Conservation (phyloP, 2,329 filamentous ascomycete species). For the Fusarium sp. region DNA sequence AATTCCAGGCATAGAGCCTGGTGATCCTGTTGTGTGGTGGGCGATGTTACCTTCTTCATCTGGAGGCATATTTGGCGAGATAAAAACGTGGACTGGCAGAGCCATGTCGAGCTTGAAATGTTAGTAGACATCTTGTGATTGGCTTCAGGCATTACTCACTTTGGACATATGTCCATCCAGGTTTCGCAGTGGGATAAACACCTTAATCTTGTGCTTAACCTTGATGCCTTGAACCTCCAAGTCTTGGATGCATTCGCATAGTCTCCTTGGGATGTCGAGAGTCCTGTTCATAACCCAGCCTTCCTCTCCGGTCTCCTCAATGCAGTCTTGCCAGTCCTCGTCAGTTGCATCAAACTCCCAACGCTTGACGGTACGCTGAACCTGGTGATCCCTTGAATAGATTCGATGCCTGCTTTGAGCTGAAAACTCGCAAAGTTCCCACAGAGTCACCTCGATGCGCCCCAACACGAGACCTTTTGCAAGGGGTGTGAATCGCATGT, state of each 20-base stretch:
- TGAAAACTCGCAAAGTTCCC: slow-evolving; percentile 80
- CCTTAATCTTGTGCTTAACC: slow-evolving; percentile 88
- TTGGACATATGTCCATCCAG: slow-evolving; percentile 94
- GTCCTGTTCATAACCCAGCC: slow-evolving; percentile 71
- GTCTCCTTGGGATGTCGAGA: slow-evolving; percentile 79
- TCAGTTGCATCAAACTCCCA: slow-evolving; percentile 68
- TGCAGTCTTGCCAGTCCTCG: slow-evolving; percentile 74
- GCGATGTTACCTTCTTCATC: slow-evolving; percentile 86
- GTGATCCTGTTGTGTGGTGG: slow-evolving; percentile 60
- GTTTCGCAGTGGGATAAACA: slow-evolving; percentile 90
- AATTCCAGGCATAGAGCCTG: slow-evolving; percentile 64
- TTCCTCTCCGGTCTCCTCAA: slow-evolving; percentile 74
- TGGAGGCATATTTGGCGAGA: slow-evolving; percentile 89
- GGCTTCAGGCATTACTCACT: slow-evolving; percentile 53
- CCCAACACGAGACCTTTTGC: slow-evolving; percentile 88
- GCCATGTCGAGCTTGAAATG: slow-evolving; percentile 78
- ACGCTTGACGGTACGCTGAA: slow-evolving; percentile 69
- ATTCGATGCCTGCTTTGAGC: slow-evolving; percentile 59
- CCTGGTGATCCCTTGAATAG: slow-evolving; percentile 68
- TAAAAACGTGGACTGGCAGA: slow-evolving; percentile 90
- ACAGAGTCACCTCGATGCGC: slow-evolving; percentile 79
- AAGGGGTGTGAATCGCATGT: slow-evolving; percentile 87
- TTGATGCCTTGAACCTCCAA: slow-evolving; percentile 89
- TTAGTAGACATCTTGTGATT: background rate
- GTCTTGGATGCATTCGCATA: slow-evolving; percentile 88